phyloP scores from a whole-genome alignment of 768 basidiomycete genomes.

The Boletus huronensis region DNA sequence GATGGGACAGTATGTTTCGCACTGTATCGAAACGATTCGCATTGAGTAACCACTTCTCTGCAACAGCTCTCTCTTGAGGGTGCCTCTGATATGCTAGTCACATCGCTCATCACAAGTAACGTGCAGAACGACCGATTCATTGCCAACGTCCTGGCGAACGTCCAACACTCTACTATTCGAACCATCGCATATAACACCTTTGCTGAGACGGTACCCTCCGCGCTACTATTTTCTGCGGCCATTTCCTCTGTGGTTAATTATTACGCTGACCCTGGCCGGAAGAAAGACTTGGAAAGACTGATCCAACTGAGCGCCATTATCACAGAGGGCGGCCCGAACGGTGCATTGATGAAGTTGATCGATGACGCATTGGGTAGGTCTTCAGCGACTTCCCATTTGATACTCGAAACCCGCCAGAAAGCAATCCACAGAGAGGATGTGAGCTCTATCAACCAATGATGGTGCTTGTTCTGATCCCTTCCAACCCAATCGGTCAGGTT shows the following conservation, averaged over 20 bases:
- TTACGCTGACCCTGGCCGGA: constrained; percentile 44
- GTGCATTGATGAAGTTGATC: constrained; percentile 41
- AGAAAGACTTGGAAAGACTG: constrained; percentile 36
- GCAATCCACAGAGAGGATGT: constrained; percentile 26
- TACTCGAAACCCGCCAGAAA: constrained; percentile 31
- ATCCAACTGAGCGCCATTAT: constrained; percentile 31
- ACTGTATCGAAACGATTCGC: neutral
- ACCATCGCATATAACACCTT: constrained; percentile 50
- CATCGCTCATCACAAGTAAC: constrained; percentile 21
- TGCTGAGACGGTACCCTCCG: constrained; percentile 52
- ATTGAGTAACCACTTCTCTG: neutral
- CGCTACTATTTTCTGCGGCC: constrained; percentile 52
- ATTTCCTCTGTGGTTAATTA: constrained; percentile 58
- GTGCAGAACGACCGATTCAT: constrained; percentile 23
- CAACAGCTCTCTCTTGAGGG: constrained; percentile 18
- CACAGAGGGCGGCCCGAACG: constrained; percentile 22
- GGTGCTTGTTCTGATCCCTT: constrained; percentile 32
- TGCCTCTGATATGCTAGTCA: constrained; percentile 19
- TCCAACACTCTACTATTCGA: constrained; percentile 16
- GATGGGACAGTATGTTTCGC: constrained; percentile 20
- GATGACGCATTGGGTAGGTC: constrained; percentile 46
- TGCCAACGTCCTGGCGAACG: constrained; percentile 9
- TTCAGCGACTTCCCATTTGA: neutral
- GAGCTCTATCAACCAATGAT: constrained; percentile 25
- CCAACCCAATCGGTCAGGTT: constrained; percentile 34